Evolutionary conservation across 768 basidiomycete species (phyloP).

Genomic region (Coprinopsis sp.): DNA sequence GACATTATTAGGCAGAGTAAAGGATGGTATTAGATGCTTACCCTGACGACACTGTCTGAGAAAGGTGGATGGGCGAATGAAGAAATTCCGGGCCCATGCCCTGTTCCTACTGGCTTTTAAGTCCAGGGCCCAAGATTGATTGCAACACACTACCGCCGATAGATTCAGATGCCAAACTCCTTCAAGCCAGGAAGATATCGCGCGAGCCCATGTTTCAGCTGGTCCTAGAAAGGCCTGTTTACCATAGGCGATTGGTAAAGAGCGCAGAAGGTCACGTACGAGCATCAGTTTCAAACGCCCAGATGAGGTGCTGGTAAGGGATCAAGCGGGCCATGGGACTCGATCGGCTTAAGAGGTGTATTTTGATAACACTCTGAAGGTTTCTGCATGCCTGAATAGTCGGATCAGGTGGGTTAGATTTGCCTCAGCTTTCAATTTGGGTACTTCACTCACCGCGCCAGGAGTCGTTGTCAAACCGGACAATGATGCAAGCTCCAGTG

Average conservation of each 20-base stretch:
- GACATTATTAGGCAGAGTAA: neutral
- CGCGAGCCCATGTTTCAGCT: neutral
- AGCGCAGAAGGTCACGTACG: conserved; percentile 25
- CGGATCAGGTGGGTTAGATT: neutral
- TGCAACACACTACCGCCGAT: neutral
- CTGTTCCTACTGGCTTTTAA: neutral
- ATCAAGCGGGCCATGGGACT: conserved; percentile 42
- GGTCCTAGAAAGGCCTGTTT: neutral
- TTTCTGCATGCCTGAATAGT: neutral
- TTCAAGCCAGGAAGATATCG: neutral
- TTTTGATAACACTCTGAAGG: conserved; percentile 1
- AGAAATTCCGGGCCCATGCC: conserved; percentile 2
- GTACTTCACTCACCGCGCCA: neutral
- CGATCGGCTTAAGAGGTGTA: conserved; percentile 7
- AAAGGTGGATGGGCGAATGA: conserved; percentile 2
- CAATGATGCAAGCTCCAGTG: neutral
- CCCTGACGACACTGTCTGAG: conserved; percentile 1
- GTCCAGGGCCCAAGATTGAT: neutral
- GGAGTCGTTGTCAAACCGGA: neutral
- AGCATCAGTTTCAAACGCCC: conserved; percentile 37
- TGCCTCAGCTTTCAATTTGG: neutral
- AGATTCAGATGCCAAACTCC: neutral
- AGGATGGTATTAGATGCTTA: neutral
- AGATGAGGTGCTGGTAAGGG: conserved; percentile 54
- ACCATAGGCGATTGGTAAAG: neutral